A percentile compares a stretch with the other conserved stretches of the same genome.
These are phyloP conservation scores for Tephrocybe sp. DNA, from an alignment of 768 basidiomycete species.

Conservation along the genomic window DNA sequence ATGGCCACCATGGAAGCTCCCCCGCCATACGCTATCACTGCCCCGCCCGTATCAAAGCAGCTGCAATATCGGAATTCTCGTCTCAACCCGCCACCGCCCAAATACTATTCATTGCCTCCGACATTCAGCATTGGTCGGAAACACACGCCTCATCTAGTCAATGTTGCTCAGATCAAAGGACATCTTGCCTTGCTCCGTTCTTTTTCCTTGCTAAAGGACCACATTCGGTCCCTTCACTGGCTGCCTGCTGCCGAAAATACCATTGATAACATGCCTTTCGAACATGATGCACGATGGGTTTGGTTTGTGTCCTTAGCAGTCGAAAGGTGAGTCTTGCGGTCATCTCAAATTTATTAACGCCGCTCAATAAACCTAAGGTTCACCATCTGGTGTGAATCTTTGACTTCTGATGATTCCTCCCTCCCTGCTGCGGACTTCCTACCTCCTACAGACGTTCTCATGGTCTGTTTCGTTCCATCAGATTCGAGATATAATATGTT, in stretches of 20 bases:
- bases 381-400: conserved; percentile 12
- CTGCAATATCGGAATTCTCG: not conserved
- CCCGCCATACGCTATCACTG: not conserved
- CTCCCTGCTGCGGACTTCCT: conserved; percentile 9
- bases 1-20: conserved; percentile 4
- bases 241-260: not conserved
- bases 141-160: conserved; percentile 9
- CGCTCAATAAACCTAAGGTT: conserved; percentile 7
- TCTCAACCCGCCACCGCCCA: not conserved
- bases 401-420: not conserved
- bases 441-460: conserved; percentile 17
- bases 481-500: not conserved
- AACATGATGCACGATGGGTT: conserved; percentile 12
- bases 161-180: conserved; percentile 6
- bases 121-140: conserved; percentile 8
- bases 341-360: not conserved
- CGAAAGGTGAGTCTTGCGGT: conserved; percentile 8
- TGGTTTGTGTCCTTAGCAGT: conserved; percentile 17
- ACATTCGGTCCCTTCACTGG: not conserved
- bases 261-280: conserved; percentile 1
- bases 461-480: conserved; percentile 12
- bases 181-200: conserved; percentile 15
- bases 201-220: not conserved
- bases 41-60: not conserved
- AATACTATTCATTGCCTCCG: conserved; percentile 1